These are phyloP conservation scores for Yamadazyma siamensis DNA, from an alignment of 1,139 yeast species.

Conservation along the genomic window DNA sequence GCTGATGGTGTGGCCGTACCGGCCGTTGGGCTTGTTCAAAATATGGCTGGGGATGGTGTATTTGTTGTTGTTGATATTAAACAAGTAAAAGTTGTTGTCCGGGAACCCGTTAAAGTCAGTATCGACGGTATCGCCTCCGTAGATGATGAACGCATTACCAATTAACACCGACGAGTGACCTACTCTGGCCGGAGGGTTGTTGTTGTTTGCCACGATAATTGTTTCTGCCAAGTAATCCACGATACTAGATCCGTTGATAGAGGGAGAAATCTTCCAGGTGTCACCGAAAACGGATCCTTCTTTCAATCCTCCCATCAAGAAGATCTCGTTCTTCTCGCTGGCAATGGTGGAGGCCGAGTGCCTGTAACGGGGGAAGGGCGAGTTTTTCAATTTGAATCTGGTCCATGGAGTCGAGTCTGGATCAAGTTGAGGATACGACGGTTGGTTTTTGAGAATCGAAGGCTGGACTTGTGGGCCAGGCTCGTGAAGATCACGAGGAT, in stretches of 20 bases:
- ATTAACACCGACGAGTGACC: conserved; percentile 92
- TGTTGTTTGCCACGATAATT: conserved; percentile 51
- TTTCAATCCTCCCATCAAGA: conserved; percentile 91
- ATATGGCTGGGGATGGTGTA: conserved; percentile 88
- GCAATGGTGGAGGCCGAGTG: conserved; percentile 79
- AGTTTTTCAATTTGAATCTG: conserved; percentile 61
- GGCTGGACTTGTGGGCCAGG: conserved; percentile 2
- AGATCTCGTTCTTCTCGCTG: conserved; percentile 79
- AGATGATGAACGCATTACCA: conserved; percentile 92
- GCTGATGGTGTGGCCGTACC: conserved; percentile 87
- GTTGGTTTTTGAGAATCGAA: conserved; percentile 3
- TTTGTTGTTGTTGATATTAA: conserved; percentile 84
- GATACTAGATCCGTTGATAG: conserved; percentile 19
- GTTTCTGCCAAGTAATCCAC: conserved; percentile 53
- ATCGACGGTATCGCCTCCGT: conserved; percentile 94
- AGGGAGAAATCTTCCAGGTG: conserved; percentile 73
- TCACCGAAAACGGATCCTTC: conserved; percentile 94
- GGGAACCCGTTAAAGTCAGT: conserved; percentile 78
- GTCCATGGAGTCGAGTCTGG: conserved; percentile 65
- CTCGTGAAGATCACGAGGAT: neutral
- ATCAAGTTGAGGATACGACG: conserved; percentile 3
- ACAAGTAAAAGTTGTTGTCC: conserved; percentile 82
- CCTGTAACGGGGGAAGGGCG: conserved; percentile 93
- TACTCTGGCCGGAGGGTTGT: conserved; percentile 90
- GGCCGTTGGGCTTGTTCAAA: conserved; percentile 82